Evolutionary conservation across 2,329 filamentous ascomycete genomes (phyloP).

Genomic region (Helminthosporium solani): DNA sequence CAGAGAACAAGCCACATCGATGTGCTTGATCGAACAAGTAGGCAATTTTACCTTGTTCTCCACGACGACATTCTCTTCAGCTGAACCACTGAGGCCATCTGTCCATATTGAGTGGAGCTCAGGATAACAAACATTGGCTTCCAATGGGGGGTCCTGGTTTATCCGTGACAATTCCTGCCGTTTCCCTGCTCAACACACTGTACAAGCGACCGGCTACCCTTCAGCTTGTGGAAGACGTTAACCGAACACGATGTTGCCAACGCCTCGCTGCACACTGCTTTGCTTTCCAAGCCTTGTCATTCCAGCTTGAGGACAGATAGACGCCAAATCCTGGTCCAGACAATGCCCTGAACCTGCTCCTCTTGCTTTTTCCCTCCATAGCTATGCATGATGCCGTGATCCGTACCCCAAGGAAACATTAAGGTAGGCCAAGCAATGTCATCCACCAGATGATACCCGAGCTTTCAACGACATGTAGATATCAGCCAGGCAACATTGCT

Average conservation of each 20-base stretch:
- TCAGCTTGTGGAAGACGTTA: constrained; percentile 5
- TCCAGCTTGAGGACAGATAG: neutral
- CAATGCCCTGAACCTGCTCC: no score
- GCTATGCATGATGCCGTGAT: neutral
- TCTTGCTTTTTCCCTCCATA: neutral
- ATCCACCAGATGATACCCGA: constrained; percentile 17
- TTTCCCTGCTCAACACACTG: neutral
- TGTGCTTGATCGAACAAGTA: constrained; percentile 11
- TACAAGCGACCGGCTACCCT: neutral
- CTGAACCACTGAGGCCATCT: neutral
- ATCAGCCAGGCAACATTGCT: neutral
- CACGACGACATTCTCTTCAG: constrained; percentile 1
- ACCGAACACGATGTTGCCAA: constrained; percentile 9
- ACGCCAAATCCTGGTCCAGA: neutral
- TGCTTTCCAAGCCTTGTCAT: constrained; percentile 2
- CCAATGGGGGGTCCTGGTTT: neutral
- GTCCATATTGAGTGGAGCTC: no score
- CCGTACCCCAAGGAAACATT: constrained; percentile 20
- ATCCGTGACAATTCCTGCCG: neutral
- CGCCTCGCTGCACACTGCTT: constrained; percentile 1
- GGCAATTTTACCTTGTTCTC: constrained; percentile 2
- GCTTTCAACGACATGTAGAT: constrained; percentile 5
- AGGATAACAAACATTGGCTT: no score
- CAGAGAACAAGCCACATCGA: constrained; percentile 15
- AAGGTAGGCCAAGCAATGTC: constrained; percentile 39